phyloP scores from a whole-genome alignment of 2,329 filamentous ascomycete genomes.

The Fusarium sacchari region DNA sequence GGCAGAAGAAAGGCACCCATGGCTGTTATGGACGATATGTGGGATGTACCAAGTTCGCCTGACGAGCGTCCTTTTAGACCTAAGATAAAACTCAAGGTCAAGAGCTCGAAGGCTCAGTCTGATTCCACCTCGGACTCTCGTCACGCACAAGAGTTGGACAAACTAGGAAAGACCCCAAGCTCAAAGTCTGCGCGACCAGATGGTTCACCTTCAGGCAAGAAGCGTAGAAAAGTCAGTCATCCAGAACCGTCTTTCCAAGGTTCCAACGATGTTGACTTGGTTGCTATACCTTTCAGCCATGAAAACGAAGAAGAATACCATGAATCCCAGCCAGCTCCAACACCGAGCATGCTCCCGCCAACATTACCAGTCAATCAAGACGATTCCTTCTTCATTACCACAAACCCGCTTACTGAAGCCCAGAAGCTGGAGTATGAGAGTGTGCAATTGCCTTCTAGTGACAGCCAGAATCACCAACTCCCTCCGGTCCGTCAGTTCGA shows the following conservation, averaged over 20 bases:
- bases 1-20: conserved; percentile 39
- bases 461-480: conserved; percentile 22
- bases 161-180: not conserved
- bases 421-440: conserved; percentile 52
- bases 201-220: conserved; percentile 20
- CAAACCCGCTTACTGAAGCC: conserved; percentile 49
- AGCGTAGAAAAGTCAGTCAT: conserved; percentile 39
- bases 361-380: conserved; percentile 43
- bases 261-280: conserved; percentile 41
- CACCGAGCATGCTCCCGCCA: conserved; percentile 44
- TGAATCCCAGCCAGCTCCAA: conserved; percentile 10
- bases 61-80: conserved; percentile 31
- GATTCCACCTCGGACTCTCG: not conserved
- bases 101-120: conserved; percentile 11
- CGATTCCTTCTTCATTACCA: conserved; percentile 48
- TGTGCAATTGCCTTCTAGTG: conserved; percentile 32
- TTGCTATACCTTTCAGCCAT: conserved; percentile 39
- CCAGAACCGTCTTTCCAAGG: conserved; percentile 20
- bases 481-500: conserved; percentile 32
- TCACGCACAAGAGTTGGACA: not conserved
- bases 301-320: conserved; percentile 19
- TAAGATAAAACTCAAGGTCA: conserved; percentile 30
- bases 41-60: conserved; percentile 59
- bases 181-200: not conserved
- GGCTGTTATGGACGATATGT: conserved; percentile 48